phyloP scores from a whole-genome alignment of 1,284 basidiomycete genomes.

The Ganoderma sinense region DNA sequence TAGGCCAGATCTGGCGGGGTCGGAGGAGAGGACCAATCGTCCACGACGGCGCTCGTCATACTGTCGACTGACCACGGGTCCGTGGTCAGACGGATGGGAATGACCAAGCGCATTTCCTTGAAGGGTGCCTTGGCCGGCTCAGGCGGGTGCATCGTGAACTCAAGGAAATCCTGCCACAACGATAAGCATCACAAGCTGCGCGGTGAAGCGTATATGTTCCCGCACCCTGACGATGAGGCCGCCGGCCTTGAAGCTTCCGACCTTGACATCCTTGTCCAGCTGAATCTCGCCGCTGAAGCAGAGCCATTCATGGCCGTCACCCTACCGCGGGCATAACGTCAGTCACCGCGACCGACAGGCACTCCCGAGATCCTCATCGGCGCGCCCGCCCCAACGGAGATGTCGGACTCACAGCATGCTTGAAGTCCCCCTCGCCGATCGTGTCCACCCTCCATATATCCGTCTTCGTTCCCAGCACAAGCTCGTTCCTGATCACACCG shows the following conservation, averaged over 20 bases:
- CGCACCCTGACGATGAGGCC: slow-evolving; percentile 70
- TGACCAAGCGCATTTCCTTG: slow-evolving; percentile 60
- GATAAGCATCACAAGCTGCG: not conserved
- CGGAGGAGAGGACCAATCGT: slow-evolving; percentile 36
- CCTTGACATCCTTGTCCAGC: slow-evolving; percentile 54
- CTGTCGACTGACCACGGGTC: slow-evolving; percentile 61
- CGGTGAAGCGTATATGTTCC: not conserved
- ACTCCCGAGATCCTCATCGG: not conserved
- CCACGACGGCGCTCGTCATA: slow-evolving; percentile 24
- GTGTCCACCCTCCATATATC: slow-evolving; percentile 74
- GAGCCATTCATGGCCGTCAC: slow-evolving; percentile 64
- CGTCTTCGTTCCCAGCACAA: slow-evolving; percentile 55
- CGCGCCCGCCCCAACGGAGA: not conserved
- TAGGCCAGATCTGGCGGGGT: slow-evolving; percentile 25
- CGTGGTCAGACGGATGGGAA: slow-evolving; percentile 73
- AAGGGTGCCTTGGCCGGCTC: slow-evolving; percentile 64
- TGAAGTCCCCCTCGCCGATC: slow-evolving; percentile 70
- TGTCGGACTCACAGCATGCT: slow-evolving; percentile 53
- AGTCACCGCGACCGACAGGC: not conserved
- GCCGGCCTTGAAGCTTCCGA: slow-evolving; percentile 68
- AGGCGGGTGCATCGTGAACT: slow-evolving; percentile 64
- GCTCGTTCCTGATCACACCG: slow-evolving; percentile 31
- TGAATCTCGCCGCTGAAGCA: slow-evolving; percentile 68
- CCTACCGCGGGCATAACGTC: slow-evolving; percentile 45
- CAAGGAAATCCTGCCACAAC: slow-evolving; percentile 61